Percentiles rank a stretch among this genome's conserved stretches.
These are phyloP conservation scores for Ascosphaera aggregata DNA, from an alignment of 2,329 filamentous ascomycete species.

Conservation along the genomic window DNA sequence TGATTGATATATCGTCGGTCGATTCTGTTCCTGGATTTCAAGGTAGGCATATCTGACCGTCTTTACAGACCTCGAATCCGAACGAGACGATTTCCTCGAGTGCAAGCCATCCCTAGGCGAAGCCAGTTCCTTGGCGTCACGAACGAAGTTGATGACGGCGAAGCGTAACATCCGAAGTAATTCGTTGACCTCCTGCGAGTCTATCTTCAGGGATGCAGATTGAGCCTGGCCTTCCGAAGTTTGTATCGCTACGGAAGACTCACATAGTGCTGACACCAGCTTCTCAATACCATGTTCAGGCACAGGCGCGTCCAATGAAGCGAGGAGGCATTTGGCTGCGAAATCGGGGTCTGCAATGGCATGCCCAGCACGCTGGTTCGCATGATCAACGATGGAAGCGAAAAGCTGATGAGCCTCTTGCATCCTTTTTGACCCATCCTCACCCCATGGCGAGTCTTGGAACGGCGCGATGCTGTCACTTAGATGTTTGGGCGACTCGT, in stretches of 20 bases:
- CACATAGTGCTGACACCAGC: conserved; percentile 20
- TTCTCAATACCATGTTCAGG: conserved; percentile 20
- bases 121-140: conserved; percentile 14
- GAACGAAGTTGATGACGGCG: conserved; percentile 17
- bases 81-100: conserved; percentile 15
- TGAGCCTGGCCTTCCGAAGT: conserved; percentile 17
- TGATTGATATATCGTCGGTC: conserved; percentile 18
- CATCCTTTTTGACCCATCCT: conserved; percentile 4
- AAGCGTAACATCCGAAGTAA: conserved; percentile 21
- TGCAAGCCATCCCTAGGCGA: conserved; percentile 18
- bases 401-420: conserved; percentile 16
- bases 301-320: conserved; percentile 17
- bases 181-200: conserved; percentile 20
- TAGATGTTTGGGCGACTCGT: conserved; percentile 1
- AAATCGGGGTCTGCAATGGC: conserved; percentile 20
- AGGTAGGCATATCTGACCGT: conserved; percentile 16
- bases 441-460: no score
- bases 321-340: conserved; percentile 20
- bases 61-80: conserved; percentile 12
- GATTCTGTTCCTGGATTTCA: conserved; percentile 16
- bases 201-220: conserved; percentile 19
- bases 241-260: conserved; percentile 18
- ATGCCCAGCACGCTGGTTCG: conserved; percentile 21
- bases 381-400: conserved; percentile 21
- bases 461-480: conserved; percentile 1